phyloP scores from a whole-genome alignment of 371 early-diverging fungal genomes.

The Mortierella sp. region DNA sequence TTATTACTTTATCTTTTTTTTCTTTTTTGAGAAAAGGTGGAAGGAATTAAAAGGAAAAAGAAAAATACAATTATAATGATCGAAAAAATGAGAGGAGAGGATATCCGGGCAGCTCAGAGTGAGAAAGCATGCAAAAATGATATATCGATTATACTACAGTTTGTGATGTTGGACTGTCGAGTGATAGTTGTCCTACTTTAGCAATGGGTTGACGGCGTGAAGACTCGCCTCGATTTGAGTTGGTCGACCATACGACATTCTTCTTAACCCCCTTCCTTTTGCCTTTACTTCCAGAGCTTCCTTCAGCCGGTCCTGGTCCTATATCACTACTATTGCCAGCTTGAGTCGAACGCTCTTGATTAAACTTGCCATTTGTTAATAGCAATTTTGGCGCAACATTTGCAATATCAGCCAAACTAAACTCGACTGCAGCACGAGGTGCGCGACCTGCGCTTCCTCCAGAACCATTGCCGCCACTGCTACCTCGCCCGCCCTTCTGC shows the following conservation, averaged over 20 bases:
- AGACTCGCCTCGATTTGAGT: conserved; percentile 48
- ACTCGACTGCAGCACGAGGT: conserved; percentile 40
- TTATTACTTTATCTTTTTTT: background rate
- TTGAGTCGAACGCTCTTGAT: background rate
- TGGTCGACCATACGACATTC: conserved; percentile 54
- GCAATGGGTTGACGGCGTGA: conserved; percentile 21
- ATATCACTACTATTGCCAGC: conserved; percentile 5
- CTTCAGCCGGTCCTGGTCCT: conserved; percentile 2
- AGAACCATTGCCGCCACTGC: conserved; percentile 10
- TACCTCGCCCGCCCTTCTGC: conserved; percentile 25
- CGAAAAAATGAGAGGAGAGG: background rate
- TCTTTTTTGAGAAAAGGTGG: background rate
- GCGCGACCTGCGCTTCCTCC: conserved; percentile 24
- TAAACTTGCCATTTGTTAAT: background rate
- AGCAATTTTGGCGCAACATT: conserved; percentile 34
- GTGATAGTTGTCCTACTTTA: background rate
- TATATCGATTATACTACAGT: conserved; percentile 9
- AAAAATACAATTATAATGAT: background rate
- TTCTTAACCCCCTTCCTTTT: conserved; percentile 23
- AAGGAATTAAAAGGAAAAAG: background rate
- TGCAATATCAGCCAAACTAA: conserved; percentile 53
- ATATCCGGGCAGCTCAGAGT: background rate
- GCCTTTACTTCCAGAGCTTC: conserved; percentile 10
- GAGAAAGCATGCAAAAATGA: background rate
- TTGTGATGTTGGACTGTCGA: conserved; percentile 23